Percentiles rank a stretch among this genome's conserved stretches.
Evolutionary conservation across 176 grass and related monocot species (phyloP).

Genomic region (Dactylis glomerata): DNA sequence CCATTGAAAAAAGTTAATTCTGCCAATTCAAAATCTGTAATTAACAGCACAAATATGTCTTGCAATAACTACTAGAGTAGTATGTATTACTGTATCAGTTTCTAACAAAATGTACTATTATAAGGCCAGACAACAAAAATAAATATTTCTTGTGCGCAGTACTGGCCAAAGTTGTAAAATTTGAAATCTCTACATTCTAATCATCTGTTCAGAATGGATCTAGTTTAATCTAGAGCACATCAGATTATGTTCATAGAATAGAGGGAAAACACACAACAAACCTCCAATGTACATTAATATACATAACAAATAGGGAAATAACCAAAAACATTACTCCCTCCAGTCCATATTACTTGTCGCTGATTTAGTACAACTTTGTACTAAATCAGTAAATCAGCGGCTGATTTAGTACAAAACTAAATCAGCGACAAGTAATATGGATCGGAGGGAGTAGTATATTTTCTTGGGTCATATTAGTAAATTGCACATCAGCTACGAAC

Average conservation of each 20-base stretch:
- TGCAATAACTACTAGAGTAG: neutral
- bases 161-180: neutral
- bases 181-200: neutral
- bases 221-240: neutral
- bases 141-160: neutral
- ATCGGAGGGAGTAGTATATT: too few species aligned
- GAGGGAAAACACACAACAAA: neutral
- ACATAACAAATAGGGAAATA: neutral
- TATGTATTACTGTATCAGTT: too few species aligned
- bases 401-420: too few species aligned
- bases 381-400: too few species aligned
- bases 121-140: neutral
- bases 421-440: too few species aligned
- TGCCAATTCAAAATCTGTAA: neutral
- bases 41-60: neutral
- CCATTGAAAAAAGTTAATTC: too few species aligned
- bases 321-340: neutral
- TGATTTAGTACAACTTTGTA: too few species aligned
- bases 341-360: too few species aligned
- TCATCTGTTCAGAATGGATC: neutral
- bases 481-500: neutral
- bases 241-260: neutral
- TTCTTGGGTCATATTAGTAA: neutral
- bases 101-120: neutral
- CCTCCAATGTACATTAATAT: neutral